Percentiles rank a stretch among this genome's conserved stretches.
phyloP scores from a whole-genome alignment of 2,329 filamentous ascomycete species.

The Aspergillus brasiliensis region DNA sequence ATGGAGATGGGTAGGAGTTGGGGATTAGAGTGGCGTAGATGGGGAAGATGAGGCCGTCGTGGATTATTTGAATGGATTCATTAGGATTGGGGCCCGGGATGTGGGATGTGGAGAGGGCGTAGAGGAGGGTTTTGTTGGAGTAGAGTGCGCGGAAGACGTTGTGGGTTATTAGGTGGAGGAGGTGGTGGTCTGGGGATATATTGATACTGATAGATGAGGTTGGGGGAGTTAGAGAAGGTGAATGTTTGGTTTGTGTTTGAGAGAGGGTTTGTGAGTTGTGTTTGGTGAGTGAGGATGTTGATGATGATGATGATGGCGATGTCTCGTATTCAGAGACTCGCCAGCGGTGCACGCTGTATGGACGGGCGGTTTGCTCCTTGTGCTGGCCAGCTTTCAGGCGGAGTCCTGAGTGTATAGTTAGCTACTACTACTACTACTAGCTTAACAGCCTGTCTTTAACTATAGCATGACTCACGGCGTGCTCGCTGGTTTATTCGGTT shows the following conservation, averaged over 20 bases:
- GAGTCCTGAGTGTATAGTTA: slow-evolving; percentile 6
- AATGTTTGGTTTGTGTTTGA: not conserved
- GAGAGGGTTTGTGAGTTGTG: not conserved
- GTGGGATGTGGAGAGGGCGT: slow-evolving; percentile 1
- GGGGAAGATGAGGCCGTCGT: slow-evolving; percentile 7
- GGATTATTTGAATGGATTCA: not conserved
- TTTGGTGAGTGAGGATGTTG: not conserved
- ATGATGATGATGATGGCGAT: not conserved
- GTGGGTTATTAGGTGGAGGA: slow-evolving; percentile 29
- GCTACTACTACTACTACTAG: no score
- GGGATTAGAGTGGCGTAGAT: slow-evolving; percentile 10
- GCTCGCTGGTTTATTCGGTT: slow-evolving; percentile 21
- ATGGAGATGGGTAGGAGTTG: slow-evolving; percentile 1
- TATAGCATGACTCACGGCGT: slow-evolving; percentile 11
- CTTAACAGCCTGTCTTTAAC: not conserved
- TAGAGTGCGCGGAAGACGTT: slow-evolving; percentile 29
- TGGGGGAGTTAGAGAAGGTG: not conserved
- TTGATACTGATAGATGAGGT: not conserved
- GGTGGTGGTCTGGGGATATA: slow-evolving; percentile 21
- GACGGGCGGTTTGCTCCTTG: not conserved
- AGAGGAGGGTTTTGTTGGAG: slow-evolving; percentile 24
- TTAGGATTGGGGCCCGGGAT: not conserved
- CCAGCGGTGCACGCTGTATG: slow-evolving; percentile 17
- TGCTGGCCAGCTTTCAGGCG: not conserved
- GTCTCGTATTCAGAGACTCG: slow-evolving; percentile 5